Conservation (phyloP, 2,329 filamentous ascomycete species). For the Colletotrichum sp. region DNA sequence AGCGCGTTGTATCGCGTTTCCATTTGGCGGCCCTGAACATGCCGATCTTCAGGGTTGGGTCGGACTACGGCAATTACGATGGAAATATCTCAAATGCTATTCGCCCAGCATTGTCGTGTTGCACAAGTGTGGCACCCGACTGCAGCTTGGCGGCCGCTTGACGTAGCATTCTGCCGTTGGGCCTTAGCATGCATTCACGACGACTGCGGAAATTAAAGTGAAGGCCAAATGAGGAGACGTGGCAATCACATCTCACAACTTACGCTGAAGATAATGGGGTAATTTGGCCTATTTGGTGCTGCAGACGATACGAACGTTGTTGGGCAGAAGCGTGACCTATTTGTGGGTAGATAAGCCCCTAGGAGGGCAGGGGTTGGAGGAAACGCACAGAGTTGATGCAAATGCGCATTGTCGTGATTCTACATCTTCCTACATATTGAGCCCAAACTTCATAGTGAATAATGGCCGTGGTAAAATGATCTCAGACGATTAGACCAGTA, state of each 20-base stretch:
- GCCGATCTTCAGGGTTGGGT: background rate
- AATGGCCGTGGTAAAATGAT: background rate
- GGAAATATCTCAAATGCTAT: background rate
- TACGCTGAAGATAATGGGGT: background rate
- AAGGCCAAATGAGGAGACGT: background rate
- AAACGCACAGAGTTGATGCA: background rate
- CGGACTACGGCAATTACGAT: background rate
- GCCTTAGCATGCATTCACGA: background rate
- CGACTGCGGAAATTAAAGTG: background rate
- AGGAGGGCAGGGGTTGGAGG: background rate
- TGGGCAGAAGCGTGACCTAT: background rate
- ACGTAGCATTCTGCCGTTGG: background rate
- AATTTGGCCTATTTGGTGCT: background rate
- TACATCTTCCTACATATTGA: background rate
- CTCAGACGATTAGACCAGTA: background rate
- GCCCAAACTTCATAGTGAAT: fast-evolving
- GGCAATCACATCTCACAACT: background rate
- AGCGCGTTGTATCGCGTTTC: background rate
- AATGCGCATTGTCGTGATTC: background rate
- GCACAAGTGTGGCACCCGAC: background rate
- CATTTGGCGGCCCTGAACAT: background rate
- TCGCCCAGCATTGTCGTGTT: background rate
- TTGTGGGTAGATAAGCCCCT: background rate
- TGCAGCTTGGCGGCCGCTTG: background rate
- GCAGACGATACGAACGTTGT: background rate